Percentiles rank a stretch among this genome's conserved stretches.
Evolutionary conservation across 176 grass and related monocot species (phyloP).

Genomic region (Triticum monococcum): DNA sequence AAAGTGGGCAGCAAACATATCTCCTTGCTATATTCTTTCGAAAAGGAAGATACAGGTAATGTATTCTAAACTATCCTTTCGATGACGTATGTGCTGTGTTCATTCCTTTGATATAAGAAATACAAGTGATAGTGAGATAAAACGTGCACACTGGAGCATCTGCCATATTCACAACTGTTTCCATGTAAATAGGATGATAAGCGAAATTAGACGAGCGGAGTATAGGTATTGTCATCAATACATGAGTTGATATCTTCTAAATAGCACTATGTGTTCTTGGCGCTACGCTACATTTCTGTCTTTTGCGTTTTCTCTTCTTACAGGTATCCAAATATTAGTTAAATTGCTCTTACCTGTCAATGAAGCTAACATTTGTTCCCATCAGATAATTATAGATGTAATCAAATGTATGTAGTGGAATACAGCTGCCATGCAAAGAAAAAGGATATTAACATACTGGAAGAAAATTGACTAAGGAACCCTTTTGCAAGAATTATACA

Average conservation of each 20-base stretch:
- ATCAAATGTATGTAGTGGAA: conserved; percentile 94
- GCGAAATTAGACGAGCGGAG: conserved; percentile 13
- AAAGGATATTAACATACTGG: conserved; percentile 32
- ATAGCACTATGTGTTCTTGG: background rate
- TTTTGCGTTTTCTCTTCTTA: conserved; percentile 10
- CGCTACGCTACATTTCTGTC: background rate
- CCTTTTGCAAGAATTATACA: background rate
- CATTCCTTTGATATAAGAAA: conserved; percentile 13
- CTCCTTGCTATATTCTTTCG: background rate
- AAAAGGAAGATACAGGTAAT: background rate
- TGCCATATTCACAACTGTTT: background rate
- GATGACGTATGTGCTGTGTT: conserved; percentile 9
- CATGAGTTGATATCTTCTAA: background rate
- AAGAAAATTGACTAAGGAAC: conserved; percentile 3
- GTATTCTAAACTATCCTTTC: conserved; percentile 21
- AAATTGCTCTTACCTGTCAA: conserved; percentile 73
- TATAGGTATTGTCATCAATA: background rate
- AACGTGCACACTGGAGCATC: conserved; percentile 8
- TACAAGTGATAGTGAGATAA: background rate
- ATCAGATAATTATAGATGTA: conserved; percentile 95
- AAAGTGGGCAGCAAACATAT: background rate
- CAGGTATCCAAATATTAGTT: conserved; percentile 28
- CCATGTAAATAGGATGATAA: conserved; percentile 12
- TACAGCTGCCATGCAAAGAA: conserved; percentile 71
- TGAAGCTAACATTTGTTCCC: conserved; percentile 85